These are phyloP conservation scores for Exophiala alcalophila DNA, from an alignment of 2,329 filamentous ascomycete species.

Conservation along the genomic window DNA sequence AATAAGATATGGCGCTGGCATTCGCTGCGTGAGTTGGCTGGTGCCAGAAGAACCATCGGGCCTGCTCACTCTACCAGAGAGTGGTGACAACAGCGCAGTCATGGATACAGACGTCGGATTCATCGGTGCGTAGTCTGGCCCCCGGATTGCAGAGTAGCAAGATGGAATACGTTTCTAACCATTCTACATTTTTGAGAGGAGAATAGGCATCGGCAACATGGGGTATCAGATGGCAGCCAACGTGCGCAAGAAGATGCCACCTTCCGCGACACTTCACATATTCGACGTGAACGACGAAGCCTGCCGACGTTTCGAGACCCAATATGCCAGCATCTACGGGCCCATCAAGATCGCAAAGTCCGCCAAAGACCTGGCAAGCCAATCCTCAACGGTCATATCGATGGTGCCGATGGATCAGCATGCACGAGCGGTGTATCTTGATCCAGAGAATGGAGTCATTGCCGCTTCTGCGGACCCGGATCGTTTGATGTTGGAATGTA, in stretches of 20 bases:
- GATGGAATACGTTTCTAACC: too few species aligned
- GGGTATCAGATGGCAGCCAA: slow-evolving; percentile 53
- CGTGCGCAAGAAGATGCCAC: slow-evolving; percentile 47
- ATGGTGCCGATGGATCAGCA: slow-evolving; percentile 9
- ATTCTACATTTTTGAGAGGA: too few species aligned
- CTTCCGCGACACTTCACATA: slow-evolving; percentile 44
- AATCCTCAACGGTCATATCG: slow-evolving; percentile 10
- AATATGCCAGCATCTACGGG: slow-evolving; percentile 1
- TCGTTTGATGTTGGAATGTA: slow-evolving; percentile 16
- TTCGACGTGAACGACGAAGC: slow-evolving; percentile 47
- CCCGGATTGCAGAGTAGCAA: not conserved
- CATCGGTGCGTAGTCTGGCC: not conserved
- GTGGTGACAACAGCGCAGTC: too few species aligned
- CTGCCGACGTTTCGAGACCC: slow-evolving; percentile 7
- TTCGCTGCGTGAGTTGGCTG: too few species aligned
- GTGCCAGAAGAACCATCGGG: too few species aligned
- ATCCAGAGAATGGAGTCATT: slow-evolving; percentile 12
- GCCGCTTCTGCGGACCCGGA: slow-evolving; percentile 3
- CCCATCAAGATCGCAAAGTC: slow-evolving; percentile 8
- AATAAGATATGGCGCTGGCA: too few species aligned
- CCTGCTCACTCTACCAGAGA: too few species aligned
- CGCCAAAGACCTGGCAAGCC: slow-evolving; percentile 8
- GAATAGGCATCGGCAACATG: slow-evolving; percentile 53
- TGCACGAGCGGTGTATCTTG: slow-evolving; percentile 12
- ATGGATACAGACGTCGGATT: not conserved